A percentile compares a stretch with the other conserved stretches of the same genome.
Evolutionary conservation across 164 flowering plant genomes (phyloP).

Genomic region (Tinospora cordifolia): DNA sequence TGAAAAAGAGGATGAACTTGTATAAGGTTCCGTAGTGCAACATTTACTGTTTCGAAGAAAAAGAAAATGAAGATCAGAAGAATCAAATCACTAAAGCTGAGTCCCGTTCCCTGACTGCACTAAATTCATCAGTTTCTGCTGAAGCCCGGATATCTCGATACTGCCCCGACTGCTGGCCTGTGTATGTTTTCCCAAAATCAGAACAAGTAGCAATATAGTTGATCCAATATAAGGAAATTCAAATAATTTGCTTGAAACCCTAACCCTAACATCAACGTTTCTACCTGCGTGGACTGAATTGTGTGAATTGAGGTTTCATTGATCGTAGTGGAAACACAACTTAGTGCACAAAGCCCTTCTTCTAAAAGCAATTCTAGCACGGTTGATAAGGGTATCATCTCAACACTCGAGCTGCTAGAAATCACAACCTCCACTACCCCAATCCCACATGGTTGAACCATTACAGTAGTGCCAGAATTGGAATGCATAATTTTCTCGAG

Average conservation of each 20-base stretch:
- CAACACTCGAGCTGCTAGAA: slow-evolving; percentile 10
- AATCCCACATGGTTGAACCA: slow-evolving; percentile 13
- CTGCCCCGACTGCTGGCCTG: not conserved
- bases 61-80: too few species aligned
- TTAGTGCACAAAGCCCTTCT: slow-evolving; percentile 18
- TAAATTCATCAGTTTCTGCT: slow-evolving; percentile 11
- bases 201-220: too few species aligned
- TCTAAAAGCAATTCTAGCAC: slow-evolving; percentile 23
- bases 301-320: slow-evolving; percentile 13
- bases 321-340: slow-evolving; percentile 6
- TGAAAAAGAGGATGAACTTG: too few species aligned
- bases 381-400: slow-evolving; percentile 16
- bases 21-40: too few species aligned
- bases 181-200: not conserved
- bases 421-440: slow-evolving; percentile 24
- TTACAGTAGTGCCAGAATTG: slow-evolving; percentile 7
- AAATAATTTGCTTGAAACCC: not conserved
- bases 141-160: slow-evolving; percentile 1
- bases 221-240: too few species aligned
- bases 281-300: slow-evolving; percentile 11
- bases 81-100: too few species aligned
- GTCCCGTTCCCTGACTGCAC: not conserved
- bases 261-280: not conserved
- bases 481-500: slow-evolving; percentile 10
- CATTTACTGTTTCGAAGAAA: too few species aligned